Evolutionary conservation across 1,284 basidiomycete genomes (phyloP), one percentile per base, ranked within the genome.

Genomic region (Nidula niveotomentosa): DNA sequence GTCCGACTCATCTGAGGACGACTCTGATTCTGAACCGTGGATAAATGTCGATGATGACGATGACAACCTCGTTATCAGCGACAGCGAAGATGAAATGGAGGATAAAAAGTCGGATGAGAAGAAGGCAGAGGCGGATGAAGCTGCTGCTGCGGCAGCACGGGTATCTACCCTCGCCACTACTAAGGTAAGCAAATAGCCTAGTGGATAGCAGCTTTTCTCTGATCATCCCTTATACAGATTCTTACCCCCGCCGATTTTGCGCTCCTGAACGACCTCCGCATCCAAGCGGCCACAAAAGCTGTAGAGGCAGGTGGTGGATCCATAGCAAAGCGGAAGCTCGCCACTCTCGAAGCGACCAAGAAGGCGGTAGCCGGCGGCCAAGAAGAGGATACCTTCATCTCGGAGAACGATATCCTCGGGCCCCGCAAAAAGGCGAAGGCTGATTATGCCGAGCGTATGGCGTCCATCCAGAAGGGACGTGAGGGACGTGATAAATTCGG

Each of bases 161-260:
- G 66, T 79, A 61, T 88, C 86, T 49, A 83, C 81, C 1, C 72
- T 92, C 48, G 92, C 91, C 4, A 93, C 88, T 1, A 91, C 89
- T 33, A 94, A 93, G 75, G 92, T 87, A 56, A 58, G 60, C 53
- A 49, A n/a, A 15, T 10, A 47, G 10, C 5, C 18, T 47, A 12
- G 12, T 47, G 18, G 13, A 23, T 23, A 47, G 36, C 39, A 2
- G 30, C 30, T 30, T 30, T 23, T 30, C 6, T 39, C 44, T 35
- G 35, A 36, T 8, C 53, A 15, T 55, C 39, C 35, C 55, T 34
- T 18, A 18, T 41, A 8, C 56, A 96, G 93, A 99, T 99, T 65
- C 85, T 99, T 36, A 99, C 97, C 0, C 97, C 97, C 0, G 96
- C 96, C 33, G 96, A 99, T 73, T 99, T 98, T 70, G 93, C 93